Evolutionary conservation across 2,329 filamentous ascomycete genomes (phyloP).

Genomic region (Calonectria multiphialidica): DNA sequence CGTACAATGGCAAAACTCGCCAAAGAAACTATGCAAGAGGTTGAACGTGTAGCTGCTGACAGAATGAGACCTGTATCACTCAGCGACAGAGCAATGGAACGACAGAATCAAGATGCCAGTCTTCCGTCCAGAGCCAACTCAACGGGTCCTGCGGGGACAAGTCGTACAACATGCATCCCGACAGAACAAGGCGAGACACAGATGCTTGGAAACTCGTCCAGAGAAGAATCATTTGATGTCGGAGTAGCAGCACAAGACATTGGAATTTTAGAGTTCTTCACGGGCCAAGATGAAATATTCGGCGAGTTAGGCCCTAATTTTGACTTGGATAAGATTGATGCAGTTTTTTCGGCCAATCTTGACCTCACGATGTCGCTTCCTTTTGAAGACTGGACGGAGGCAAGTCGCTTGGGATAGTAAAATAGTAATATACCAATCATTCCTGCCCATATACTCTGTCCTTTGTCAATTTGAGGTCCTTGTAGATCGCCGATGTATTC

Average conservation of each 20-base stretch:
- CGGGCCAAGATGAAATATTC: background rate
- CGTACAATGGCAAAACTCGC: conserved; percentile 3
- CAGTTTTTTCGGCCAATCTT: conserved; percentile 10
- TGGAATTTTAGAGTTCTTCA: background rate
- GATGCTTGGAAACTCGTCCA: background rate
- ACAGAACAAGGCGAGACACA: background rate
- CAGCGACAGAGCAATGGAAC: too few species aligned
- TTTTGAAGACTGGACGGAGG: background rate
- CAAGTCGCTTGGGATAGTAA: background rate
- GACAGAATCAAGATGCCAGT: background rate
- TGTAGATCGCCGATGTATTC: too few species aligned
- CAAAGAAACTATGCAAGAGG: conserved; percentile 5
- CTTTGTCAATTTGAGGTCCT: too few species aligned
- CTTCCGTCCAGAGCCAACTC: background rate
- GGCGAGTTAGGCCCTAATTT: background rate
- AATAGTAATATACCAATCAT: too few species aligned
- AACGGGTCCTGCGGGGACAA: too few species aligned
- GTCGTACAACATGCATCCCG: background rate
- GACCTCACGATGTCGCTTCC: background rate
- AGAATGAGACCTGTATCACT: background rate
- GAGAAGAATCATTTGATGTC: background rate
- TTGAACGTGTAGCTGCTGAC: background rate
- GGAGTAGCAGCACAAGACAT: background rate
- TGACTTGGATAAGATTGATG: conserved; percentile 9
- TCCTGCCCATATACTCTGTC: too few species aligned